Base-by-base conservation (phyloP, 257 asterid species). In the Solanum sejunctum region DNA sequence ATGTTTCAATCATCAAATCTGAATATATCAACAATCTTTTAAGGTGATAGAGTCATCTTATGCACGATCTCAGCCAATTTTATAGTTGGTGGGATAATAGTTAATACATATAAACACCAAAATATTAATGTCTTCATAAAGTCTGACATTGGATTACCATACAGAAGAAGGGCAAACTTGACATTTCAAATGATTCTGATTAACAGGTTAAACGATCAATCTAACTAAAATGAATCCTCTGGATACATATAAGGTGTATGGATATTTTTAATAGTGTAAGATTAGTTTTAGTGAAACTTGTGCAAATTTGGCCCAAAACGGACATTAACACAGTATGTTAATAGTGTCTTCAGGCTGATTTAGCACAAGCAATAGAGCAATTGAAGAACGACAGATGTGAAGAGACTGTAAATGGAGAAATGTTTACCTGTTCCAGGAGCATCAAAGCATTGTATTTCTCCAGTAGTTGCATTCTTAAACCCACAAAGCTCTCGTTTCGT, bases 401-500 rank as follows among this genome's bases (percentile, higher is more conserved):
- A 39, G 26, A 39, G 28, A n/a, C 3, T 51, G 4, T 51, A 45
- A 64, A 20, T 12, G 36, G 66, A 23, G 23, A 72, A 11, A 57
- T 73, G 6, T 72, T 87, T 88, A 88, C 93, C 91, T 28, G 85
- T 81, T 63, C 45, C 77, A 20, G 47, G 85, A 81, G 16, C 39
- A 61, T 84, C 83, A 84, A 80, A 83, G 78, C 92, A 89, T 3
- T 56, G 51, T 26, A 67, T 52, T 32, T 83, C 80, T 51, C 47
- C 64, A 52, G 51, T 83, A 4, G 84, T 49, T 26, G 39, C 67
- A 39, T 85, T 85, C 36, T 69, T 83, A 63, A 69, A 83, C 20
- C 91, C 89, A 84, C 92, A 90, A 18, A 70, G 3, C 11, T 84
- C 85, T 3, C 85, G 87, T 18, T 64, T 88, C 6, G 73, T 87